Conservation (phyloP, 768 basidiomycete genomes). For the Trametes elegans region DNA sequence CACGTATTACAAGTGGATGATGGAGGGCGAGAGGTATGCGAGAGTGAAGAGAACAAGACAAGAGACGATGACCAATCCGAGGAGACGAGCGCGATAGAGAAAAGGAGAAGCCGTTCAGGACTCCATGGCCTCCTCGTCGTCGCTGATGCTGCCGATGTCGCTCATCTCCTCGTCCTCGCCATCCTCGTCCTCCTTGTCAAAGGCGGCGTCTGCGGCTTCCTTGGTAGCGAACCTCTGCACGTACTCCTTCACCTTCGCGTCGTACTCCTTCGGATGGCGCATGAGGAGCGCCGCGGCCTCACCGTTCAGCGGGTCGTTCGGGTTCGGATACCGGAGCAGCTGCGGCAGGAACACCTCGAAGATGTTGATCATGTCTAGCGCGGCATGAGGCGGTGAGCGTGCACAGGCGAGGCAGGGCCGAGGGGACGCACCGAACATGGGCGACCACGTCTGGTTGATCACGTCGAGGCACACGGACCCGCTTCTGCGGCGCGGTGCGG, state of each 20-base stretch:
- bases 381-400: not conserved
- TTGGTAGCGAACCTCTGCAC: slow-evolving; percentile 94
- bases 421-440: slow-evolving; percentile 82
- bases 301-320: slow-evolving; percentile 96
- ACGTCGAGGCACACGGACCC: slow-evolving; percentile 98
- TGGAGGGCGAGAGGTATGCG: slow-evolving; percentile 3
- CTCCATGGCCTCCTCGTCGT: slow-evolving; percentile 42
- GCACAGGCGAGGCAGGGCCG: slow-evolving; percentile 29
- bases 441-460: slow-evolving; percentile 99
- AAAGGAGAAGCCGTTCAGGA: slow-evolving; percentile 10
- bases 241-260: slow-evolving; percentile 93
- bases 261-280: slow-evolving; percentile 97
- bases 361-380: slow-evolving; percentile 96
- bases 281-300: slow-evolving; percentile 97
- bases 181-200: slow-evolving; percentile 61
- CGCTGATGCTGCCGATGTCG: slow-evolving; percentile 80
- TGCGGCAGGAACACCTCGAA: slow-evolving; percentile 99
- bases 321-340: slow-evolving; percentile 95
- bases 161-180: slow-evolving; percentile 83
- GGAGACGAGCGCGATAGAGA: not conserved
- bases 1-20: slow-evolving; percentile 7
- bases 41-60: not conserved
- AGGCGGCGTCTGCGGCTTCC: slow-evolving; percentile 79
- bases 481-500: slow-evolving; percentile 53
- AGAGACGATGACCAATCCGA: not conserved